Percentiles rank a stretch among this genome's conserved stretches.
These are phyloP conservation scores for Fusarium temperatum DNA, from an alignment of 2,329 filamentous ascomycete species.

Conservation along the genomic window DNA sequence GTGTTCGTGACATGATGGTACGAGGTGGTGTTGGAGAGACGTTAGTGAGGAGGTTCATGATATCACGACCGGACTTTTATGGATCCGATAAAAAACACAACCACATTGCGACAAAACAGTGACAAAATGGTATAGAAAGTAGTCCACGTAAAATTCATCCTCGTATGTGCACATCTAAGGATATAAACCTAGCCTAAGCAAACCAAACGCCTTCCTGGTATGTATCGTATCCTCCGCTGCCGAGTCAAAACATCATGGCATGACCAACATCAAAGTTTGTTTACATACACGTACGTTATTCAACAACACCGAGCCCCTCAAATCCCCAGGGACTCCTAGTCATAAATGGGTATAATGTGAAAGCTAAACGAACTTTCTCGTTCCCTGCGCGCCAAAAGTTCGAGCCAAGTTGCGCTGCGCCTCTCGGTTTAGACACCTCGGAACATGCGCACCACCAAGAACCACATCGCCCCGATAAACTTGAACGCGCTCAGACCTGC, in stretches of 20 bases:
- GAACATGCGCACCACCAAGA: slow-evolving; percentile 89
- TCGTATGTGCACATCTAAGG: slow-evolving; percentile 29
- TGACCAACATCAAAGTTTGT: slow-evolving; percentile 24
- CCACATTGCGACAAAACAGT: background rate
- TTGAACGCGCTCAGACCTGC: slow-evolving; percentile 85
- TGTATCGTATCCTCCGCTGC: slow-evolving; percentile 15
- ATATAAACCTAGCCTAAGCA: slow-evolving; percentile 19
- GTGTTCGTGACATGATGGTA: slow-evolving; percentile 30
- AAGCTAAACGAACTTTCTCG: slow-evolving; percentile 17
- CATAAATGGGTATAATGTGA: slow-evolving; percentile 43
- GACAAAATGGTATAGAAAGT: background rate
- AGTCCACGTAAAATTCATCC: slow-evolving; percentile 17
- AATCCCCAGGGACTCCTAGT: slow-evolving; percentile 7
- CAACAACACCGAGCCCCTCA: slow-evolving; percentile 16
- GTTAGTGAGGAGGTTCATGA: background rate
- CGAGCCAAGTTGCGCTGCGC: background rate
- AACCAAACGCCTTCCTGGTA: slow-evolving; percentile 33
- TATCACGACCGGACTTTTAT: slow-evolving; percentile 24
- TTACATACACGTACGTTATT: slow-evolving; percentile 27
- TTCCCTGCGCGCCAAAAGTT: slow-evolving; percentile 1
- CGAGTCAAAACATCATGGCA: slow-evolving; percentile 23
- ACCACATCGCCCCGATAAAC: slow-evolving; percentile 90
- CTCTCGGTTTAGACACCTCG: slow-evolving; percentile 65
- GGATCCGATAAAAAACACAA: slow-evolving; percentile 7
- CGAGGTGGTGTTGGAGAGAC: background rate